phyloP scores from a whole-genome alignment of 768 basidiomycete species.

The Boletus vermiculosoides region DNA sequence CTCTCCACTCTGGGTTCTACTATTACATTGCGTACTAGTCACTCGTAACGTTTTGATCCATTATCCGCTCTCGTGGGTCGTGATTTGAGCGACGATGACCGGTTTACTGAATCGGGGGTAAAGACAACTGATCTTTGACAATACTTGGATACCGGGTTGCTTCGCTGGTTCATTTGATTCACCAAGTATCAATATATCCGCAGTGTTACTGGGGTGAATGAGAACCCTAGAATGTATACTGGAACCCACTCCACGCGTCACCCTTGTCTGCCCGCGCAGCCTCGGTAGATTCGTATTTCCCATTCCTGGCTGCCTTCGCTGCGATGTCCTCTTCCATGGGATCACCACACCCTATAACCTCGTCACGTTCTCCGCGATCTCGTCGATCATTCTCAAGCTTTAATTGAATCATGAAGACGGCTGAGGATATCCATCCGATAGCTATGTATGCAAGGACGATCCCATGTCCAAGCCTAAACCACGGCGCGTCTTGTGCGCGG shows the following conservation, averaged over 20 bases:
- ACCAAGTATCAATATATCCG: background rate
- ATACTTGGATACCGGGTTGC: background rate
- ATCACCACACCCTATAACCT: conserved; percentile 52
- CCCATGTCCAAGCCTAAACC: conserved; percentile 69
- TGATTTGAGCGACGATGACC: background rate
- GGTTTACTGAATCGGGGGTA: background rate
- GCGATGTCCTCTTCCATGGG: conserved; percentile 38
- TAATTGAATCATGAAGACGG: conserved; percentile 47
- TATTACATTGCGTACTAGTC: conserved; percentile 47
- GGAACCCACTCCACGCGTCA: conserved; percentile 76
- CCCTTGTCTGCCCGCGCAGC: conserved; percentile 60
- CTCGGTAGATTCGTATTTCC: conserved; percentile 51
- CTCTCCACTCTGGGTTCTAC: conserved; percentile 41
- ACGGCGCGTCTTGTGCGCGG: conserved; percentile 59
- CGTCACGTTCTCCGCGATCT: conserved; percentile 67
- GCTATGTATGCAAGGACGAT: conserved; percentile 69
- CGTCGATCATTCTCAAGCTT: conserved; percentile 59
- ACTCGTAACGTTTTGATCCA: background rate
- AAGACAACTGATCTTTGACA: background rate
- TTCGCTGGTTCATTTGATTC: background rate
- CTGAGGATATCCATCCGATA: conserved; percentile 57
- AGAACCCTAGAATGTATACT: conserved; percentile 48
- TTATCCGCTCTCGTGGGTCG: conserved; percentile 8
- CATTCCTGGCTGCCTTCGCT: conserved; percentile 42
- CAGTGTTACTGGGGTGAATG: background rate